phyloP scores from a whole-genome alignment of 2,329 filamentous ascomycete genomes.

The Scleromitrula shiraiana region DNA sequence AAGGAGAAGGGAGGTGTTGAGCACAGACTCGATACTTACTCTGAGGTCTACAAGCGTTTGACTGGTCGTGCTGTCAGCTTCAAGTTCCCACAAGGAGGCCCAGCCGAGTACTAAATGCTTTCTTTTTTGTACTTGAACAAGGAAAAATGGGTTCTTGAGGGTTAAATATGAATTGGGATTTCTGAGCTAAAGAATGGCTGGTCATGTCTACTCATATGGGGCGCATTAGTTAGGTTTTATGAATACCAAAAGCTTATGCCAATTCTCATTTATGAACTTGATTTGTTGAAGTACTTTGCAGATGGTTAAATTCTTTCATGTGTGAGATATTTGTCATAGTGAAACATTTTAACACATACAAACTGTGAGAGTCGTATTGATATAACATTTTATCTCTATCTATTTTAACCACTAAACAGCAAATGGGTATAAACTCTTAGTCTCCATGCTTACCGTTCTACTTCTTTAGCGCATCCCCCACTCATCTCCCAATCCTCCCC shows the following conservation, averaged over 20 bases:
- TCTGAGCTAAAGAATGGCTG: background rate
- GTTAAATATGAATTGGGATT: background rate
- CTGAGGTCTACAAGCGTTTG: slow-evolving; percentile 97
- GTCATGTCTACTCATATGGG: background rate
- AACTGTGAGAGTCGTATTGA: too few relatives aligned
- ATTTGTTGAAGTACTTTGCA: too few relatives aligned
- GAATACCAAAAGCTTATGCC: slow-evolving; percentile 10
- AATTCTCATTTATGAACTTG: slow-evolving; percentile 8
- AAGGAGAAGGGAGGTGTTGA: slow-evolving; percentile 99
- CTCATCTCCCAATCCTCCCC: slow-evolving; percentile 55
- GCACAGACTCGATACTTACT: slow-evolving; percentile 99
- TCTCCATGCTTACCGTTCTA: background rate
- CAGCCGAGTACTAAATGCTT: slow-evolving; percentile 66
- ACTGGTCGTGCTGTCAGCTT: slow-evolving; percentile 96
- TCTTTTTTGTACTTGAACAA: background rate
- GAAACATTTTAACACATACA: too few relatives aligned
- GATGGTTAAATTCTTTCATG: too few relatives aligned
- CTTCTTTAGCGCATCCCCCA: background rate
- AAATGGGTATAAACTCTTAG: background rate
- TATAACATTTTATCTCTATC: background rate
- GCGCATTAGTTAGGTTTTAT: slow-evolving; percentile 9
- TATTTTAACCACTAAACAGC: background rate
- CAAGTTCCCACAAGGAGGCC: slow-evolving; percentile 87
- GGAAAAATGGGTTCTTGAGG: slow-evolving; percentile 2
- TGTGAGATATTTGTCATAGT: too few relatives aligned